Conservation (phyloP, 495 filamentous ascomycete species). For the Stereocaulon alpinum region DNA sequence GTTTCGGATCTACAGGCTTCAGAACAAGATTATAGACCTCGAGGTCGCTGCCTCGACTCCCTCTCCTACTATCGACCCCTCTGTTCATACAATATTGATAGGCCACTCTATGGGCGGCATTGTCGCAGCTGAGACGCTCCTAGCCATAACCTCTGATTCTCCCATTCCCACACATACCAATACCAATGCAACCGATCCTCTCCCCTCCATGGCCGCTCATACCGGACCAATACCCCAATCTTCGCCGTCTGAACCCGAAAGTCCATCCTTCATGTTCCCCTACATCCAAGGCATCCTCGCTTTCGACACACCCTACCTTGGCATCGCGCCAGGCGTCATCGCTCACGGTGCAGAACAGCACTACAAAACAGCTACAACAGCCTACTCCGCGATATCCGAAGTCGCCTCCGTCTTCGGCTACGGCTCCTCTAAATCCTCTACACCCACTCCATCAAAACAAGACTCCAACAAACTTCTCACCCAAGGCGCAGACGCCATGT, state of each 20-base stretch:
- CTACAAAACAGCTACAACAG: slow-evolving; percentile 59
- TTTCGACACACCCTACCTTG: slow-evolving; percentile 91
- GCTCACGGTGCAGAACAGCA: slow-evolving; percentile 83
- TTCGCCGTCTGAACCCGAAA: slow-evolving; percentile 22
- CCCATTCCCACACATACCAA: slow-evolving; percentile 37
- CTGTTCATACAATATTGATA: slow-evolving; percentile 71
- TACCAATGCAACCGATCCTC: slow-evolving; percentile 9
- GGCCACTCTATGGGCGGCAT: slow-evolving; percentile 98
- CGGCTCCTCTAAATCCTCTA: slow-evolving; percentile 30
- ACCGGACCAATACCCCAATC: slow-evolving; percentile 10
- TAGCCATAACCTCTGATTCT: slow-evolving; percentile 57
- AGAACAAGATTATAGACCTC: slow-evolving; percentile 86
- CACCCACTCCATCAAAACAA: slow-evolving; percentile 21
- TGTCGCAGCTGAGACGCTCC: slow-evolving; percentile 77
- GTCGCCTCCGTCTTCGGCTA: slow-evolving; percentile 53
- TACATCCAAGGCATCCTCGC: slow-evolving; percentile 77
- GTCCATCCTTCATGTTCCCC: slow-evolving; percentile 47
- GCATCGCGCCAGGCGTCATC: slow-evolving; percentile 78
- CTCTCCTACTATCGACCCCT: slow-evolving; percentile 80
- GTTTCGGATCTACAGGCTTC: slow-evolving; percentile 48
- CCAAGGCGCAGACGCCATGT: slow-evolving; percentile 17
- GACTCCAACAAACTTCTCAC: slow-evolving; percentile 17
- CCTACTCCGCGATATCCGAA: slow-evolving; percentile 57
- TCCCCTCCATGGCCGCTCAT: slow-evolving; percentile 18
- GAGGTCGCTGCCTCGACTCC: slow-evolving; percentile 76